Evolutionary conservation across 2,329 filamentous ascomycete genomes (phyloP), one percentile per base, ranked within the genome.

Genomic region (Colletotrichum sp.): DNA sequence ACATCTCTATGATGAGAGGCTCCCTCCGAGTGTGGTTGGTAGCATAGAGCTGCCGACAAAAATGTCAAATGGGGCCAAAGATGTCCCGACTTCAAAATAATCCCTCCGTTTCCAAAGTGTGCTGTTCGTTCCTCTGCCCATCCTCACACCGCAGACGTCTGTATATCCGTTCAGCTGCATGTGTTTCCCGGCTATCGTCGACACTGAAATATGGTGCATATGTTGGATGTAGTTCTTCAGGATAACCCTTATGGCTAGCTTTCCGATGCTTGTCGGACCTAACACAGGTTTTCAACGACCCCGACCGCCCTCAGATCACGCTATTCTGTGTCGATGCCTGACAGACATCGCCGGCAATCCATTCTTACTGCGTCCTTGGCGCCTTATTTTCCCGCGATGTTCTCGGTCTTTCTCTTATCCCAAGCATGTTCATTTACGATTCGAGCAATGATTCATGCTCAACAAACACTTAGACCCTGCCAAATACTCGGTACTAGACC

Each of bases 11-110:
- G 57, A 74, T 64, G 70, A 65, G 74, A 76, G 70, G 49, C 28
- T 65, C 72, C 57, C 57, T 72, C 71, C 74, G 65, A 65, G 74
- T 39, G 74, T 76, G 65, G 24, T 74, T 64, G 74, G 70, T 76
- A 76, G 74, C 70, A 76, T 76, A 76, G 70, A 62, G 74, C 74
- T 76, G 74, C 74, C 74, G 34, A 59, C 67, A 74, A 68, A 62
- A 76, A 76, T 76, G 71, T 75, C 72, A 63, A 76, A 73, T 62
- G 74, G 74, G 74, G 64, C 71, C 62, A 76, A 71, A 76, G 74
- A 74, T 73, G 70, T 60, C 65, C 74, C 74, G 59, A 74, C 74
- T 74, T 76, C 49, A 76, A 69, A 65, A 62, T 36, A 65, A 34
- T 36, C 52, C 26, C 62, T 28, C 8, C 59, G 39, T 39, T 75